These are phyloP conservation scores for Arctium lappa DNA, from an alignment of 129 eudicot genomes.

Conservation along the genomic window DNA sequence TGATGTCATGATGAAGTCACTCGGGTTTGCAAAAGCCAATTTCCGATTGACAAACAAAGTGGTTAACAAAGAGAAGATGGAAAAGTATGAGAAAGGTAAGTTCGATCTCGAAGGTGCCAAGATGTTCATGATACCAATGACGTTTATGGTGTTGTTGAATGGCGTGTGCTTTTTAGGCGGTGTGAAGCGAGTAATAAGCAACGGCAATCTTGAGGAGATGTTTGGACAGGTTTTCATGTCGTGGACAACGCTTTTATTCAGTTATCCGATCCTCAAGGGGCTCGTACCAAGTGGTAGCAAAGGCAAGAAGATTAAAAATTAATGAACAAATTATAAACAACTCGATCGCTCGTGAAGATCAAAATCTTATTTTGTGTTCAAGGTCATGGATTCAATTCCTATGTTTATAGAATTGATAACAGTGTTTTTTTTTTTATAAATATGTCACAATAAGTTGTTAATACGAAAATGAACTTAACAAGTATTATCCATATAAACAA, in stretches of 20 bases:
- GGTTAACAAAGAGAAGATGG: slow-evolving; percentile 53
- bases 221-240: slow-evolving; percentile 64
- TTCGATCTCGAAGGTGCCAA: slow-evolving; percentile 71
- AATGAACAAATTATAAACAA: neutral
- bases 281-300: slow-evolving; percentile 44
- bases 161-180: slow-evolving; percentile 63
- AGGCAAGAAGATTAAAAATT: slow-evolving; percentile 3
- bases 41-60: slow-evolving; percentile 77
- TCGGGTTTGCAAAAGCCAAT: slow-evolving; percentile 58
- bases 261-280: slow-evolving; percentile 66
- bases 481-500: no score
- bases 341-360: neutral
- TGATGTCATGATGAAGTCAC: slow-evolving; percentile 51
- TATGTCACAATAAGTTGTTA: no score
- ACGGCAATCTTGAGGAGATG: slow-evolving; percentile 51
- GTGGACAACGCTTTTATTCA: slow-evolving; percentile 39
- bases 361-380: neutral
- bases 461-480: no score
- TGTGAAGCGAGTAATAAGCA: slow-evolving; percentile 28
- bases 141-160: slow-evolving; percentile 47
- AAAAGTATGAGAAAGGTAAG: slow-evolving; percentile 53
- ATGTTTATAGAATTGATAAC: neutral
- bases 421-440: no score
- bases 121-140: slow-evolving; percentile 66
- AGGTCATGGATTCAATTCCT: neutral